Base-by-base conservation (phyloP, 345 rosid species). In the Microcos paniculata region DNA sequence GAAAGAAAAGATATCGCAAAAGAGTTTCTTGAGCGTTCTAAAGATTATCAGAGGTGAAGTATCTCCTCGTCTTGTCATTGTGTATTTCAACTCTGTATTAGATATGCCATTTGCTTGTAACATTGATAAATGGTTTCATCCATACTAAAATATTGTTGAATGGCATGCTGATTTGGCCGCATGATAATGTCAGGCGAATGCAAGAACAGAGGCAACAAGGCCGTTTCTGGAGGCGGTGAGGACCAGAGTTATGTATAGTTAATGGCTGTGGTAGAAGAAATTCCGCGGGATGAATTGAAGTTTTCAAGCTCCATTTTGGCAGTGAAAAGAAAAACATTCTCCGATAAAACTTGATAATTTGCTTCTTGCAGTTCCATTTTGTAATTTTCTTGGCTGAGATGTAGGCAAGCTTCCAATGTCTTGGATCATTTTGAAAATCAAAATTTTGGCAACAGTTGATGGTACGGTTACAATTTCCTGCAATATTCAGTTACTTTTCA, bases 21-120 rank as follows among this genome's bases (percentile, higher is more conserved):
- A 78, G 98, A 94, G 89, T 96, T 96, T 86, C 80, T 92, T 42
- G 98, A 92, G 74, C 94, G 98, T 24, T 90, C 97, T 43, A 79
- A 84, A 78, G 97, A 92, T 61, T 87, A 91, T 83, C 97, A 93
- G 67, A 89, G 84, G 99, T 94, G 77, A 65, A 11, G 15, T 63
- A 12, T 13, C 1, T 18, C 35, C 59, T 6, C 8, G 9, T 43
- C 59, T 6, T 12, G 9, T 10, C 11, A 63, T 74, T 53, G 8
- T 58, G 43, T 23, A 49, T 49, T 67, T 30, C 58, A 49, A 18
- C 26, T 48, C 15, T 28, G 57, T 26, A 18, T 30, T 8, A 28
- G n/a, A 19, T 28, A 63, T 30, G 28, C 33, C 62, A 13, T 19
- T 74, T 30, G 30, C 13, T 55, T 35, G 75, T 58, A 28, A 65